Conservation (phyloP, 1,139 yeast species). For the Suhomyces taliae region DNA sequence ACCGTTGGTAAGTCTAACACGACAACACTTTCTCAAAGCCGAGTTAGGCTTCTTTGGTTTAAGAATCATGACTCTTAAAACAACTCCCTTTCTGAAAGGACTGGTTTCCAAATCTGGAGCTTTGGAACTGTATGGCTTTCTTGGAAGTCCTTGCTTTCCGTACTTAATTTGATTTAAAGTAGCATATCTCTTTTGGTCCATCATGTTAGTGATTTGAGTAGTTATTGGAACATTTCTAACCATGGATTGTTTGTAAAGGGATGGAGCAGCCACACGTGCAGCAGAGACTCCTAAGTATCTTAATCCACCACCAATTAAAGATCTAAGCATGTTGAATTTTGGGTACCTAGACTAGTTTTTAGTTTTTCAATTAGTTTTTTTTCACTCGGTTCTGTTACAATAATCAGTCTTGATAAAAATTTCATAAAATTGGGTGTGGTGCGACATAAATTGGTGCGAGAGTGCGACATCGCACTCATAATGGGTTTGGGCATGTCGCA, state of each 20-base stretch:
- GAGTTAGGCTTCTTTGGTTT: slow-evolving; percentile 99
- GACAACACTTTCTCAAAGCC: slow-evolving; percentile 94
- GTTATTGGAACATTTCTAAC: slow-evolving; percentile 10
- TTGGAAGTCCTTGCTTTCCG: slow-evolving; percentile 60
- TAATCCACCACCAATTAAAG: slow-evolving; percentile 12
- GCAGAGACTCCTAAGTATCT: background rate
- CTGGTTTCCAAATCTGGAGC: slow-evolving; percentile 81
- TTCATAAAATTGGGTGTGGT: background rate
- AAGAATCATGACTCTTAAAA: slow-evolving; percentile 88
- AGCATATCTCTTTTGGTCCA: slow-evolving; percentile 51
- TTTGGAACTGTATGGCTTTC: slow-evolving; percentile 47
- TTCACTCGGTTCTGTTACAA: background rate
- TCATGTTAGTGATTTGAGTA: slow-evolving; percentile 16
- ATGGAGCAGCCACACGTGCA: slow-evolving; percentile 1
- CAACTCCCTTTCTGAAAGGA: slow-evolving; percentile 92
- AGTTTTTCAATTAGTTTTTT: background rate
- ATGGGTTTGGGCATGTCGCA: background rate
- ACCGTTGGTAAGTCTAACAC: slow-evolving; percentile 92
- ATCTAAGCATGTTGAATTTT: slow-evolving; percentile 13
- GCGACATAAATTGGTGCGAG: background rate
- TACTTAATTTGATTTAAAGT: slow-evolving; percentile 72
- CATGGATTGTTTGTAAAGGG: slow-evolving; percentile 11
- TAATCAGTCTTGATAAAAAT: background rate
- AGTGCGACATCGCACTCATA: background rate
- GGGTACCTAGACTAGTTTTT: background rate